Base-by-base conservation (phyloP, 2,329 filamentous ascomycete genomes). In the Neonectria neomacrospora region DNA sequence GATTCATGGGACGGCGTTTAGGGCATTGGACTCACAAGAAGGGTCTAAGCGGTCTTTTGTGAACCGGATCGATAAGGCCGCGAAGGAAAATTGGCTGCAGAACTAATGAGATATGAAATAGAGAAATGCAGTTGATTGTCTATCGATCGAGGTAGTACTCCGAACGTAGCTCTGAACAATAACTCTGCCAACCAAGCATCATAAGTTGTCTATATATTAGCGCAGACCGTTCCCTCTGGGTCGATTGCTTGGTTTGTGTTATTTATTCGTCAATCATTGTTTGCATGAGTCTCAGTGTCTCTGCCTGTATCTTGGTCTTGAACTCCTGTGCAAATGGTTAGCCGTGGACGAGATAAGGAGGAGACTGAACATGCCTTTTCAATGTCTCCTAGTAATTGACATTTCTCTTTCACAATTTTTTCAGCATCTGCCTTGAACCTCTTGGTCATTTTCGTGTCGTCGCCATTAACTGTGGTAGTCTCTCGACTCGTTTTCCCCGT, bases 261-360 rank as follows among this genome's bases (percentile, higher is more conserved):
- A 7, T 28, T 57, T 68, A 65, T 32, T 65, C 65, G 1, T 54
- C 67, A 22, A 73, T 66, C 20, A 76, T 67, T n/a, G 54, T 67
- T 41, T 72, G 67, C 68, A 78, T 70, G 48, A 77, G 70, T 26
- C 61, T 71, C 32, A 70, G 18, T 0, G 71, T 76, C 47, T 76
- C 69, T 1, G 51, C 63, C 3, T 75, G 68, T 2, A 77, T 63
- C 3, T 69, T 58, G 14, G 66, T 66, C 26, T 66, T 72, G 37
- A 71, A 78, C 42, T 77, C 68, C 77, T 79, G n/a, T 2, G 1
- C 1, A 1, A 11, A 23, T 59, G 8, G 50, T 64, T 5, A 65
- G 18, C 2, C 10, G 14, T 32, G 5, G 1, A 3, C 1, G 2
- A 1, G 1, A 10, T 3, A 4, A 1, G 1, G 11, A 9, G 6